These are phyloP conservation scores for Xylaria multiplex DNA, from an alignment of 2,329 filamentous ascomycete genomes.

Conservation along the genomic window DNA sequence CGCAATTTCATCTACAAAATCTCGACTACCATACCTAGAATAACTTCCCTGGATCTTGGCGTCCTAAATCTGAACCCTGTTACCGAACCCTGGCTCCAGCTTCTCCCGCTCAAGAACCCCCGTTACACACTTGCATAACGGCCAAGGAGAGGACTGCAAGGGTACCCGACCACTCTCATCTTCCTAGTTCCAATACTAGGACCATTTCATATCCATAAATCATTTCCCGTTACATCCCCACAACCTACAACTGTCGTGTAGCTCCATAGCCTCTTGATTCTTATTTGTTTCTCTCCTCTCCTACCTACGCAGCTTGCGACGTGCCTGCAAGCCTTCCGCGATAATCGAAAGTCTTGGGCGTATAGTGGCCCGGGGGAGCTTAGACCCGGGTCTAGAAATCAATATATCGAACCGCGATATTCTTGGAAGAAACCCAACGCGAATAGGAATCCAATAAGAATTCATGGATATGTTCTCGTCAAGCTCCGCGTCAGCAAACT, in stretches of 20 bases:
- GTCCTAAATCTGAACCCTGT: conserved; percentile 38
- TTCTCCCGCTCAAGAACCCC: conserved; percentile 39
- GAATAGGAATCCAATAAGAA: conserved; percentile 26
- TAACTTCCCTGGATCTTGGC: conserved; percentile 34
- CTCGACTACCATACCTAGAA: conserved; percentile 20
- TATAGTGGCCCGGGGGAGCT: conserved; percentile 37
- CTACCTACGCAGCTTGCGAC: conserved; percentile 35
- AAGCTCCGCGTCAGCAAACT: conserved; percentile 39
- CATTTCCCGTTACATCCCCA: conserved; percentile 45
- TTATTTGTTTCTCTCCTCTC: conserved; percentile 40
- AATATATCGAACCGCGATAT: conserved; percentile 37
- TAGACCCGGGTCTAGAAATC: conserved; percentile 38
- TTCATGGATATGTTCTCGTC: conserved; percentile 45
- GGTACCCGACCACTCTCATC: conserved; percentile 46
- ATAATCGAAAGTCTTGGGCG: conserved; percentile 35
- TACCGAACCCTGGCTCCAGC: conserved; percentile 40
- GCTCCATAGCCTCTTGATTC: conserved; percentile 24
- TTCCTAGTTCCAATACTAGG: conserved; percentile 44
- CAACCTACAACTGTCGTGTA: conserved; percentile 33
- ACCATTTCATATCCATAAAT: conserved; percentile 45
- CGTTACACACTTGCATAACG: conserved; percentile 47
- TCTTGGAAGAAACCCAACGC: conserved; percentile 34
- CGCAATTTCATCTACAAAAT: conserved; percentile 30
- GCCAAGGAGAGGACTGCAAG: conserved; percentile 46
- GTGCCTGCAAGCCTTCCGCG: conserved; percentile 40